A percentile compares a stretch with the other conserved stretches of the same genome.
Evolutionary conservation across 805 yeast species (phyloP).

Genomic region (Torulaspora microellipsoides): DNA sequence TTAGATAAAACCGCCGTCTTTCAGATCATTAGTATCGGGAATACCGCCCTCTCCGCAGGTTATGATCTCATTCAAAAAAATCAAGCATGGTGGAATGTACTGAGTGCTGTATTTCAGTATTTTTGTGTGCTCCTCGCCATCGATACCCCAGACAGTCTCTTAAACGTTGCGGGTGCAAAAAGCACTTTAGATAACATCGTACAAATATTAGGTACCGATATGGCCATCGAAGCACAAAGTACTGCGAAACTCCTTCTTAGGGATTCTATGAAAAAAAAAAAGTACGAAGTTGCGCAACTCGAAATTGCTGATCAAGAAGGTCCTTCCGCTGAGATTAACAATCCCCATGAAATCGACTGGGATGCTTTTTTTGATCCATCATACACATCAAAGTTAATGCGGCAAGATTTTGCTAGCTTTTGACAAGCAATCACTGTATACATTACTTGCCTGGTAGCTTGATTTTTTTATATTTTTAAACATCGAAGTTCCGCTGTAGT

Average conservation of each 20-base stretch:
- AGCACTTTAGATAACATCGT: constrained; percentile 5
- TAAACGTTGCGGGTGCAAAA: constrained; percentile 9
- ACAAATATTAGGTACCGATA: constrained; percentile 5
- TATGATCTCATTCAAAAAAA: constrained; percentile 5
- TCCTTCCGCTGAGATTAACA: neutral
- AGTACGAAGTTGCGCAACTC: constrained; percentile 7
- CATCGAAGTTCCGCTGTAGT: no score
- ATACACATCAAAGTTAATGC: constrained; percentile 3
- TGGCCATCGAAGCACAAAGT: constrained; percentile 11
- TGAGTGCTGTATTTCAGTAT: constrained; percentile 13
- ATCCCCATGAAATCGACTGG: constrained; percentile 10
- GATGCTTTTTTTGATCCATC: constrained; percentile 12
- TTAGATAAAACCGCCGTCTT: constrained; percentile 8
- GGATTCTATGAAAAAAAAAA: constrained; percentile 13
- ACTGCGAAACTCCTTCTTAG: constrained; percentile 11
- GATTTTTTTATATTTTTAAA: no score
- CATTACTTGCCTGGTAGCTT: no score
- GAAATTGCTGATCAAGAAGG: constrained; percentile 6
- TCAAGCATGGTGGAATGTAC: constrained; percentile 15
- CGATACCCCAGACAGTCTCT: constrained; percentile 12
- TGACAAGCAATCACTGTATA: no score
- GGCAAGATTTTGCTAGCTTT: no score
- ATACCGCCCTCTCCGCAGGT: constrained; percentile 7
- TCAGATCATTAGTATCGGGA: constrained; percentile 10
- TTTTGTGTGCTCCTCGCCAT: constrained; percentile 14